phyloP scores from a whole-genome alignment of 2,329 filamentous ascomycete genomes.

The Xylaria sp. region DNA sequence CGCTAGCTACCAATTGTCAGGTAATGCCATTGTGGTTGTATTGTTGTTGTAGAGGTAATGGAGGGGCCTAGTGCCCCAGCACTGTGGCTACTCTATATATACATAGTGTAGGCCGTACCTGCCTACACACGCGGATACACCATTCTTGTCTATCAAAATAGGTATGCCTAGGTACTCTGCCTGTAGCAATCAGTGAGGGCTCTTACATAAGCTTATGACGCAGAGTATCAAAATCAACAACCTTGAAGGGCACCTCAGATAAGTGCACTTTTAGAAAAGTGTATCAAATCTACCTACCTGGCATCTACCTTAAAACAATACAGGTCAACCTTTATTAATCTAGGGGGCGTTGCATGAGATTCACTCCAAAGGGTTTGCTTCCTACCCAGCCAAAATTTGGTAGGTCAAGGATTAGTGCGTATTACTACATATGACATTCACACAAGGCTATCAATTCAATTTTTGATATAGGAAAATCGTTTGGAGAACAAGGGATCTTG shows the following conservation, averaged over 20 bases:
- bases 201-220: conserved; percentile 33
- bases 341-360: too few relatives aligned
- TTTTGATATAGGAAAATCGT: not conserved
- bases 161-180: not conserved
- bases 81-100: too few relatives aligned
- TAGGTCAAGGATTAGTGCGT: not conserved
- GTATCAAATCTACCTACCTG: too few relatives aligned
- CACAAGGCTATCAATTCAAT: not conserved
- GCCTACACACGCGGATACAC: conserved; percentile 28
- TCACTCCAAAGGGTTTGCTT: not conserved
- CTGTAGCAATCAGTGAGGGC: not conserved
- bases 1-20: too few relatives aligned
- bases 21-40: too few relatives aligned
- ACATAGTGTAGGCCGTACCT: too few relatives aligned
- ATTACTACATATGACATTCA: too few relatives aligned
- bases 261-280: not conserved
- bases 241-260: not conserved
- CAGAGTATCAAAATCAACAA: not conserved
- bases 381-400: not conserved
- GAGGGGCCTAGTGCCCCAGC: too few relatives aligned
- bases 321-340: too few relatives aligned
- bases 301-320: too few relatives aligned
- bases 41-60: too few relatives aligned
- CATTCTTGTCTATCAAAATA: not conserved
- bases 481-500: not conserved